Evolutionary conservation across 257 asterid species (phyloP).

Genomic region (Scutellaria minor): DNA sequence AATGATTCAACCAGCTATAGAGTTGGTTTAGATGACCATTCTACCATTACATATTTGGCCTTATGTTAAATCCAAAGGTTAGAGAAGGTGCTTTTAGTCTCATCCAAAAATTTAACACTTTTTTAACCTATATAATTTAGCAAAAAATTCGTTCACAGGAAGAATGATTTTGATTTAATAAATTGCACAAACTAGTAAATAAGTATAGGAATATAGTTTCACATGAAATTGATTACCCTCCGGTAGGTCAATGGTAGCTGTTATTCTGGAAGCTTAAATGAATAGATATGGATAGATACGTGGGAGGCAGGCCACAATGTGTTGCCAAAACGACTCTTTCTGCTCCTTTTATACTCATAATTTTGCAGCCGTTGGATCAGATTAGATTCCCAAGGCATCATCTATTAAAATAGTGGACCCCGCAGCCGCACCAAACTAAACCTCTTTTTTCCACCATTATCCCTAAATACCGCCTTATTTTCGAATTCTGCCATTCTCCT

Average conservation of each 20-base stretch:
- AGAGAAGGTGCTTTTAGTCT: neutral
- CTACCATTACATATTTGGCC: constrained; percentile 28
- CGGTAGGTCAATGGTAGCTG: constrained; percentile 23
- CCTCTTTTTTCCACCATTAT: constrained; percentile 31
- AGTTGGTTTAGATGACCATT: constrained; percentile 1
- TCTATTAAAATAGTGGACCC: constrained; percentile 27
- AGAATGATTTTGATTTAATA: no score
- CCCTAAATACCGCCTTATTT: constrained; percentile 38
- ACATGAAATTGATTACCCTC: neutral
- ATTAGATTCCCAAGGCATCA: constrained; percentile 10
- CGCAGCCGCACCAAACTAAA: constrained; percentile 15
- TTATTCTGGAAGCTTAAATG: constrained; percentile 22
- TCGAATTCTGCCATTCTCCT: constrained; percentile 31
- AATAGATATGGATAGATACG: neutral
- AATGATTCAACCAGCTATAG: neutral
- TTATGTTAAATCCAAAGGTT: constrained; percentile 39
- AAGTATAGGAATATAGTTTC: no score
- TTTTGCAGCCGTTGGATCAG: constrained; percentile 43
- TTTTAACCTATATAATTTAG: neutral
- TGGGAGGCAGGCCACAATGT: neutral
- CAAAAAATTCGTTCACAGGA: neutral
- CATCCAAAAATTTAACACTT: neutral
- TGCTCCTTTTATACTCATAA: constrained; percentile 24
- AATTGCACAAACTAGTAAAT: no score
- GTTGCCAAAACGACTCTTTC: constrained; percentile 38